Conservation (phyloP, 306 rosid genomes). For the Castanea sativa region DNA sequence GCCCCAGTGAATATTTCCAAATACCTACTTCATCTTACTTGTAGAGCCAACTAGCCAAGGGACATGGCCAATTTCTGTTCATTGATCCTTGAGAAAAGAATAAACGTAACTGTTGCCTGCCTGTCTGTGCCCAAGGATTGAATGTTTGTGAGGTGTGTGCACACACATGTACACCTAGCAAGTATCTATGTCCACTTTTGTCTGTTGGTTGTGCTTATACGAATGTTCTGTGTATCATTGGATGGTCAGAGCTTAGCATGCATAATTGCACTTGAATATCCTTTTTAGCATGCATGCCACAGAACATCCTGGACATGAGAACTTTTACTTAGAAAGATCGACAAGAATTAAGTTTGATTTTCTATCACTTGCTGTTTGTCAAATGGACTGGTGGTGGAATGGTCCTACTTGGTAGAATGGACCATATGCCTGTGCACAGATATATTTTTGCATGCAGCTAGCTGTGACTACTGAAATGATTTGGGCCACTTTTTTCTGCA, state of each 20-base stretch:
- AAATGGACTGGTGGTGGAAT: not conserved
- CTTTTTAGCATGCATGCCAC: not conserved
- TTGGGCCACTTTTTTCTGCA: constrained; percentile 37
- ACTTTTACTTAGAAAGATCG: not conserved
- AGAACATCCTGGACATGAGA: not conserved
- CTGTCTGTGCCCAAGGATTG: not conserved
- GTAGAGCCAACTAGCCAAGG: not conserved
- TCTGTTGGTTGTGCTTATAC: not conserved
- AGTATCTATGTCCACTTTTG: not conserved
- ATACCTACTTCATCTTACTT: not conserved
- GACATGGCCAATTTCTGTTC: not conserved
- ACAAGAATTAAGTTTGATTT: not conserved
- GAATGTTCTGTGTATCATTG: not conserved
- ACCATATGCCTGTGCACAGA: not conserved
- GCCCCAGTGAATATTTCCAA: not conserved
- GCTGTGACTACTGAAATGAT: constrained; percentile 24
- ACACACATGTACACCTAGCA: not conserved
- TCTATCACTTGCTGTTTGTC: not conserved
- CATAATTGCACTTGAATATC: not conserved
- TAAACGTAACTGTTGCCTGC: not conserved
- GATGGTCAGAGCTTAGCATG: not conserved
- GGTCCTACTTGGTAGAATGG: not conserved
- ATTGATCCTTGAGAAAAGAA: not conserved
- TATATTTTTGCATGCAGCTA: constrained; percentile 8
- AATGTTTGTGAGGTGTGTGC: not conserved